A percentile compares a stretch with the other conserved stretches of the same genome.
Conservation (phyloP, 352 stramenopile species). For the Globisporangium irregulare region DNA sequence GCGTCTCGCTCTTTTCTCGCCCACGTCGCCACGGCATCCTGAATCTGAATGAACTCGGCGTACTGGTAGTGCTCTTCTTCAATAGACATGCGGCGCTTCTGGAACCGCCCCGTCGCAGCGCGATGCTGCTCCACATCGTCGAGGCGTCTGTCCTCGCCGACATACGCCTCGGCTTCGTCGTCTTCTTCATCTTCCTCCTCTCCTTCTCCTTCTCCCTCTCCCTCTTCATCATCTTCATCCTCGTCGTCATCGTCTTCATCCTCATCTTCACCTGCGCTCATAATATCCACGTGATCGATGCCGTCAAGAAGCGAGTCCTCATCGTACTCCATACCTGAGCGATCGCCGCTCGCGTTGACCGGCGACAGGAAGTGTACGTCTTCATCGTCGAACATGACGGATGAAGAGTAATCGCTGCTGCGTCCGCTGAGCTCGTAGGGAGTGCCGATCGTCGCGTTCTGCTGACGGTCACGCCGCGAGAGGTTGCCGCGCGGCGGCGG, state of each 20-base stretch:
- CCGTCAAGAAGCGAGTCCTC: constrained; percentile 34
- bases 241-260: constrained; percentile 30
- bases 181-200: constrained; percentile 14
- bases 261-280: constrained; percentile 22
- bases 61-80: constrained; percentile 53
- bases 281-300: constrained; percentile 12
- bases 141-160: constrained; percentile 21
- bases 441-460: constrained; percentile 10
- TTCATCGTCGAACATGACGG: constrained; percentile 11
- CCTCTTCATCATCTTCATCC: constrained; percentile 39
- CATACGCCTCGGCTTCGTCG: constrained; percentile 37
- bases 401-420: constrained; percentile 8
- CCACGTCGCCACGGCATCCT: constrained; percentile 50
- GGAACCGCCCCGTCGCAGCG: neutral
- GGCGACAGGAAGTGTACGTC: constrained; percentile 58
- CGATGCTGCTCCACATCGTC: neutral
- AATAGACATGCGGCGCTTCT: constrained; percentile 34
- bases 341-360: constrained; percentile 13
- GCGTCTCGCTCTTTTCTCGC: constrained; percentile 44
- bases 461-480: neutral
- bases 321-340: constrained; percentile 22
- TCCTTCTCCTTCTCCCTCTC: constrained; percentile 25
- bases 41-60: constrained; percentile 51
- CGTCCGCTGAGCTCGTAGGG: neutral
- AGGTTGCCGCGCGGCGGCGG: neutral